Evolutionary conservation across 2,329 filamentous ascomycete genomes (phyloP).

Genomic region (Aureobasidium vineae): DNA sequence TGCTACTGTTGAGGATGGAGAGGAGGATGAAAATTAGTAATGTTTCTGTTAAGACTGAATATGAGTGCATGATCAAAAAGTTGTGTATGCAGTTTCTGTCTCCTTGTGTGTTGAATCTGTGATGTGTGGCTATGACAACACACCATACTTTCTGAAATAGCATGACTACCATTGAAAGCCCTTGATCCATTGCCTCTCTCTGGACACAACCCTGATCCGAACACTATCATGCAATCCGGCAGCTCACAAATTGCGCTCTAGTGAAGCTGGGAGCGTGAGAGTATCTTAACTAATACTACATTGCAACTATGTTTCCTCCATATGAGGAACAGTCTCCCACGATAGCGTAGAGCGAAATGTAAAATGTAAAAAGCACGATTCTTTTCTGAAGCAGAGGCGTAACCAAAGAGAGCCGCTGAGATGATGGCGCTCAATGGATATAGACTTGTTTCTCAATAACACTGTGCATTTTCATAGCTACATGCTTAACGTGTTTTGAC

Average conservation of each 20-base stretch:
- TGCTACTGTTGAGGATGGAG: neutral
- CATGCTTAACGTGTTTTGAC: neutral
- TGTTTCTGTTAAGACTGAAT: neutral
- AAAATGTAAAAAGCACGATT: neutral
- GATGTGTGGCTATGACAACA: neutral
- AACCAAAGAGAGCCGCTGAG: neutral
- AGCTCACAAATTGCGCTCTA: neutral
- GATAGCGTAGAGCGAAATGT: neutral
- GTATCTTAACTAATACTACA: too few species aligned
- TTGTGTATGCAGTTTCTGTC: neutral
- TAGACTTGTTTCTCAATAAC: neutral
- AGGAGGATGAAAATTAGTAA: neutral
- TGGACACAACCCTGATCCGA: neutral
- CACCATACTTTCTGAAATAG: neutral
- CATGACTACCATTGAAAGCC: neutral
- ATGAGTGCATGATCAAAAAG: neutral
- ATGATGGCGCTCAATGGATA: neutral
- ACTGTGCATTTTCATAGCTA: neutral
- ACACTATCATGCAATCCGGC: neutral
- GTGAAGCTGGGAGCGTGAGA: neutral
- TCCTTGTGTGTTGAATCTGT: neutral
- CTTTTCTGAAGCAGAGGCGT: neutral
- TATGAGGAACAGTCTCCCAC: too few species aligned
- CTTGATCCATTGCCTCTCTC: neutral
- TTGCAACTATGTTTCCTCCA: too few species aligned